Evolutionary conservation across 768 basidiomycete species (phyloP).

Genomic region (Calocera cornea): DNA sequence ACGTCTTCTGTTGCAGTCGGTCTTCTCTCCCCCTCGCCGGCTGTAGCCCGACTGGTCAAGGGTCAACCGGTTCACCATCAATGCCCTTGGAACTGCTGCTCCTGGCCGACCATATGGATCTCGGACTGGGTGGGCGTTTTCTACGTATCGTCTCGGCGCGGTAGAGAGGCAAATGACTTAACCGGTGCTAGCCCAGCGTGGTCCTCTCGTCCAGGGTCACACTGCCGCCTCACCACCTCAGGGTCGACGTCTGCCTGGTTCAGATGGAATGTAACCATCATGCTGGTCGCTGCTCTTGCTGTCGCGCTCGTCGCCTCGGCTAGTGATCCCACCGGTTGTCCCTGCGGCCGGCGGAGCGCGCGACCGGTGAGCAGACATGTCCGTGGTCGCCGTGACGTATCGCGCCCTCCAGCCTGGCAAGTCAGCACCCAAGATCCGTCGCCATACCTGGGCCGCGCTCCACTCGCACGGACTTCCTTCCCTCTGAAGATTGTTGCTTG

Average conservation of each 20-base stretch:
- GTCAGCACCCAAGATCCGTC: neutral
- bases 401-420: neutral
- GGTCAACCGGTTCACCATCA: neutral
- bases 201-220: neutral
- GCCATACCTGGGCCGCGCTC: too few relatives aligned
- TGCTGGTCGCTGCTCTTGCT: neutral
- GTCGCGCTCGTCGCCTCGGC: neutral
- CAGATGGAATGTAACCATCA: neutral
- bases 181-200: neutral
- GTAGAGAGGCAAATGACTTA: neutral
- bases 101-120: neutral
- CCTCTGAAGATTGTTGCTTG: too few relatives aligned
- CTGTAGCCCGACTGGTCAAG: neutral
- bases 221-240: neutral
- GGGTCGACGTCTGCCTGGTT: neutral
- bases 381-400: neutral
- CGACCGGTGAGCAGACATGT: neutral
- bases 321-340: neutral
- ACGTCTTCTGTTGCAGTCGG: neutral
- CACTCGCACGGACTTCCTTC: too few relatives aligned
- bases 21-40: neutral
- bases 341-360: neutral
- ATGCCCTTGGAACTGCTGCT: neutral
- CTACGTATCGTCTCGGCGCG: neutral
- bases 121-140: neutral